These are phyloP conservation scores for Cladosporium sp. DNA, from an alignment of 2,329 filamentous ascomycete genomes.

Conservation along the genomic window DNA sequence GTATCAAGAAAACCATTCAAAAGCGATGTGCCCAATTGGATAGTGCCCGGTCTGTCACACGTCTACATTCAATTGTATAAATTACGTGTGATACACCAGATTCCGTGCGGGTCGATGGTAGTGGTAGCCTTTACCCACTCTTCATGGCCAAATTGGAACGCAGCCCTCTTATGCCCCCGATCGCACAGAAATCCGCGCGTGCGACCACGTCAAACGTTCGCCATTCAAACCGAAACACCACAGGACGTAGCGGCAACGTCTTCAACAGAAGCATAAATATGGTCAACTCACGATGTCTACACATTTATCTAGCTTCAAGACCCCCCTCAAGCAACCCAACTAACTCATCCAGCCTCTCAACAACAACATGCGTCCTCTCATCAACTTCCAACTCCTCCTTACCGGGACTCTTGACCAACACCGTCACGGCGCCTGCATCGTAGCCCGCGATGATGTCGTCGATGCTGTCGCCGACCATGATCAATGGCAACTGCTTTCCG, in stretches of 20 bases:
- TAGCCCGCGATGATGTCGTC: slow-evolving; percentile 92
- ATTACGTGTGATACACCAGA: too few species aligned
- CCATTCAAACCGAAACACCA: not conserved
- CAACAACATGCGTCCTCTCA: slow-evolving; percentile 36
- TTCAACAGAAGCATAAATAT: too few species aligned
- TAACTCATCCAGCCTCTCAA: slow-evolving; percentile 24
- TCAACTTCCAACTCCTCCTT: slow-evolving; percentile 39
- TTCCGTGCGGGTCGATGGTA: too few species aligned
- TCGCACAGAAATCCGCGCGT: not conserved
- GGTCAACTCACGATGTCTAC: not conserved
- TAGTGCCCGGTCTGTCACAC: not conserved
- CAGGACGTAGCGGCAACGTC: too few species aligned
- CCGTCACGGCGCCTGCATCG: slow-evolving; percentile 81
- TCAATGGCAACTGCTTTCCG: slow-evolving; percentile 37
- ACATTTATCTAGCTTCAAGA: not conserved
- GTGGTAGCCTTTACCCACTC: too few species aligned
- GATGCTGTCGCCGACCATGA: slow-evolving; percentile 65
- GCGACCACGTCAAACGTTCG: not conserved
- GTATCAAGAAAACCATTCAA: not conserved
- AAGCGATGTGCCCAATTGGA: not conserved
- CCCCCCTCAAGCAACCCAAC: slow-evolving; percentile 6
- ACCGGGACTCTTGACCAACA: slow-evolving; percentile 60
- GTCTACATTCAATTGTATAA: not conserved
- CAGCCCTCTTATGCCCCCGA: not conserved
- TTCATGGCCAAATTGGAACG: not conserved